A percentile compares a stretch with the other conserved stretches of the same genome.
phyloP scores from a whole-genome alignment of 108 stramenopile genomes.

The Cyclotella choctawhatcheeana region DNA sequence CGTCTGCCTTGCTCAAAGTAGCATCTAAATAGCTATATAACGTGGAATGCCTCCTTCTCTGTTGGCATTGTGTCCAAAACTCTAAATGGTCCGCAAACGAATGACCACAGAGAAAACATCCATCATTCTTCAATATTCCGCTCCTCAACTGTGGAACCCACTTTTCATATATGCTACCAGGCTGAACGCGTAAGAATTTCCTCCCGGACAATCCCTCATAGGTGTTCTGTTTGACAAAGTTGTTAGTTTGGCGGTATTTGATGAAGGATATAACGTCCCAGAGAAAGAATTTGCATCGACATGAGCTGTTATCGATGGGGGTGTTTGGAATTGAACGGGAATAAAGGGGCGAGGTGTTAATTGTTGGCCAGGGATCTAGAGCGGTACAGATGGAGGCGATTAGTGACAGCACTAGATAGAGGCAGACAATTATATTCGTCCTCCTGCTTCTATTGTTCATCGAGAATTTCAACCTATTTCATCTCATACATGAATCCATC shows the following conservation, averaged over 20 bases:
- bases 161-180: slow-evolving; percentile 16
- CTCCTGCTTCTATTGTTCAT: no score
- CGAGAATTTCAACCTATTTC: no score
- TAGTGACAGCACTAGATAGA: background rate
- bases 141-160: slow-evolving; percentile 23
- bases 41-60: slow-evolving; percentile 14
- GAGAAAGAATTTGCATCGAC: slow-evolving; percentile 11
- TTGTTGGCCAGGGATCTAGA: slow-evolving; percentile 18
- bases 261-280: slow-evolving; percentile 9
- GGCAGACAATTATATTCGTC: background rate
- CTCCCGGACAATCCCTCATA: slow-evolving; percentile 37
- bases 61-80: slow-evolving; percentile 38
- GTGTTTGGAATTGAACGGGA: background rate
- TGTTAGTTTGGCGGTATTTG: background rate
- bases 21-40: background rate
- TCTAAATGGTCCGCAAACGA: slow-evolving; percentile 42
- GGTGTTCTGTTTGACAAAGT: slow-evolving; percentile 1
- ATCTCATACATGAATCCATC: no score
- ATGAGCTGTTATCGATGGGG: background rate
- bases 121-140: slow-evolving; percentile 25
- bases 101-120: slow-evolving; percentile 39
- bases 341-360: background rate
- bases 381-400: background rate
- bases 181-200: slow-evolving; percentile 38
- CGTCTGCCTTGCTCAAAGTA: background rate